Evolutionary conservation across 2,329 filamentous ascomycete species (phyloP), one percentile per base, ranked within the genome.

Genomic region (Trichoderma endophyticum): DNA sequence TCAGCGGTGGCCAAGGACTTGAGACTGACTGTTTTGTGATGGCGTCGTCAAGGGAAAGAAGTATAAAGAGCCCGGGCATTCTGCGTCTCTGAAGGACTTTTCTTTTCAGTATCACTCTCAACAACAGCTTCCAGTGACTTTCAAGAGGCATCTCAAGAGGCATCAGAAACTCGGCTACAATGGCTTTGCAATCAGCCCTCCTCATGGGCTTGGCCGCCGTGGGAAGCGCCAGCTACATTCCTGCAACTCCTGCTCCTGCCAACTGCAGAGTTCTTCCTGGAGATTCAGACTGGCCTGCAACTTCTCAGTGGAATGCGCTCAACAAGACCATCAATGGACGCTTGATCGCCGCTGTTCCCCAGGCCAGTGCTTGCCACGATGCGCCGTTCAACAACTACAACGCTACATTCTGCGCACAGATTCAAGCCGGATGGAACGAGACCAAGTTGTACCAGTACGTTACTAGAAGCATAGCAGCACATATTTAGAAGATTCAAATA

Each of bases 281-380:
- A n/a, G 86, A 90, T 69, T n/a, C 73, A 1, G 84, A 82, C 75
- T 91, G 89, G 88, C 89, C 89, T 0, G 78, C 79, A 0, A 26
- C 74, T 0, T 60, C 75, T 1, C 15, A n/a, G 39, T 43, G 39
- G 39, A 43, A 43, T n/a, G 15, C 39, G 1, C 39, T 43, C 39
- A 43, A 43, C 39, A 43, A 43, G 39, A 43, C 39, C 39, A 43
- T 43, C 18, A 8, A 43, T 43, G 39, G 39, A 1, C 81, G 79
- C 14, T 79, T 90, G 39, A 80, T 90, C 57, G 81, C 82, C 6
- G 88, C 86, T 0, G 78, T 84, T 2, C 88, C 88, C 0, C 76
- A 88, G 2, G 88, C 82, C 1, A 76, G 82, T 2, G 79, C 83
- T 1, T 90, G 88, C 76, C 87, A 89, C 74, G 78, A 81, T 30